Evolutionary conservation across 140 eudicot species (phyloP).

Genomic region (Senecio squalidus): DNA sequence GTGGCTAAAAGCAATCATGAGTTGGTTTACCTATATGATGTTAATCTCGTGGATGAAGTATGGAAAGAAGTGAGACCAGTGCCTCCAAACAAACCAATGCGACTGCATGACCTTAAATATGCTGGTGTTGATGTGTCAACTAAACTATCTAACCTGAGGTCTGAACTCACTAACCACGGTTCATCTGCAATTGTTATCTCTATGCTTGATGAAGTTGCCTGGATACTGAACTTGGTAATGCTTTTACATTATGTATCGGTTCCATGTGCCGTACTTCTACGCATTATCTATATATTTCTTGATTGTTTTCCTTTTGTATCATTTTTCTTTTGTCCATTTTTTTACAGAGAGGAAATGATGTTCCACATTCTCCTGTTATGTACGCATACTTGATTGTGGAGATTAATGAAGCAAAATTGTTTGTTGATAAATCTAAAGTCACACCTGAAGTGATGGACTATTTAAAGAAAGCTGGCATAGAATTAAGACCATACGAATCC

Average conservation of each 20-base stretch:
- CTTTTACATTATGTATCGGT: no score
- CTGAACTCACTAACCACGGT: slow-evolving; percentile 57
- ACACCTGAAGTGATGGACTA: slow-evolving; percentile 64
- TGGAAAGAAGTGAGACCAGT: slow-evolving; percentile 87
- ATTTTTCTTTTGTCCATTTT: not conserved
- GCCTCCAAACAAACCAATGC: slow-evolving; percentile 65
- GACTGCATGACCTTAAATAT: slow-evolving; percentile 77
- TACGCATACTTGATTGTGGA: slow-evolving; percentile 86
- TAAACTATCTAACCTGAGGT: slow-evolving; percentile 70
- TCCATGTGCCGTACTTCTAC: no score
- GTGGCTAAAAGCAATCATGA: slow-evolving; percentile 64
- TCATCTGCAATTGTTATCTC: slow-evolving; percentile 75
- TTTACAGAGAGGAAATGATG: slow-evolving; percentile 82
- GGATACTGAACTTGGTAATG: slow-evolving; percentile 88
- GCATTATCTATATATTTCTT: no score
- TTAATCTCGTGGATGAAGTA: slow-evolving; percentile 87
- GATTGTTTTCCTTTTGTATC: no score
- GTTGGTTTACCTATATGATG: slow-evolving; percentile 76
- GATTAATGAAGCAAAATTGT: slow-evolving; percentile 54
- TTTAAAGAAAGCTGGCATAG: slow-evolving; percentile 72
- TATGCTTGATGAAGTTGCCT: slow-evolving; percentile 93
- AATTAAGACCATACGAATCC: slow-evolving; percentile 72
- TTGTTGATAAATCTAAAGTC: slow-evolving; percentile 70
- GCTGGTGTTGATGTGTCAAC: slow-evolving; percentile 84
- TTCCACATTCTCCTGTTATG: slow-evolving; percentile 94